Evolutionary conservation across 192 early-diverging fungal genomes (phyloP), one percentile per base, ranked within the genome.

Genomic region (Chytriomyces confervae): DNA sequence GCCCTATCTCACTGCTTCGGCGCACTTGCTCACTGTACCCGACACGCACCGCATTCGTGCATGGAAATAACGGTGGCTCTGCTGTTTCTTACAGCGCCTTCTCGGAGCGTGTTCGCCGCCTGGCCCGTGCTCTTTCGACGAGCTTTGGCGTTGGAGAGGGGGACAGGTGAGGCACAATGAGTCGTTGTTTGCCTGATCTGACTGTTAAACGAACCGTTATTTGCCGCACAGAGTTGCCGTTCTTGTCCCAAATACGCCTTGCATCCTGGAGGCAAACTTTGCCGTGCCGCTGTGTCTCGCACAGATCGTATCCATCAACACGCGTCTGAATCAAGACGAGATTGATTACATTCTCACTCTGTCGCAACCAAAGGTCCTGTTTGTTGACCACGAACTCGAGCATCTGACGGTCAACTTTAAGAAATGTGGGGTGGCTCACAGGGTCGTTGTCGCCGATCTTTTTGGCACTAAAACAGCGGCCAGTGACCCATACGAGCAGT

Each of bases 251-350:
- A 91, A 91, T 63, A 86, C 82, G 24, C 84, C 86, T n/a, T 76
- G 83, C 7, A 77, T 88, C 69, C 72, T 91, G 5, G 91, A 91
- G 29, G 86, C 88, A 0, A 85, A 90, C n/a, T 91, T 84, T 81
- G 90, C 81, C 13, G 82, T 91, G n/a, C 88, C 89, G 7, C 84
- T 84, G 36, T 71, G 84, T n/a, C 83, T 84, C 23, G 89, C 81
- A 7, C 82, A 89, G 16, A 74, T 91, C 7, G 87, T 88, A 6
- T 86, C 86, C 9, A 80, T 91, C 68, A 91, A 91, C 71, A 82
- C 86, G 7, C 83, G 91, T 18, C 77, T 91, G 2, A 80, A 77
- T 3, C 70, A 83, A 6, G 47, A 66, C 5, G 91, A 91, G 75
- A 80, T 91, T 2, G 85, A 79, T 7, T 91, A 91, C 65, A 90